Percentiles rank a stretch among this genome's conserved stretches.
phyloP scores from a whole-genome alignment of 345 rosid genomes.

The Populus simonii region DNA sequence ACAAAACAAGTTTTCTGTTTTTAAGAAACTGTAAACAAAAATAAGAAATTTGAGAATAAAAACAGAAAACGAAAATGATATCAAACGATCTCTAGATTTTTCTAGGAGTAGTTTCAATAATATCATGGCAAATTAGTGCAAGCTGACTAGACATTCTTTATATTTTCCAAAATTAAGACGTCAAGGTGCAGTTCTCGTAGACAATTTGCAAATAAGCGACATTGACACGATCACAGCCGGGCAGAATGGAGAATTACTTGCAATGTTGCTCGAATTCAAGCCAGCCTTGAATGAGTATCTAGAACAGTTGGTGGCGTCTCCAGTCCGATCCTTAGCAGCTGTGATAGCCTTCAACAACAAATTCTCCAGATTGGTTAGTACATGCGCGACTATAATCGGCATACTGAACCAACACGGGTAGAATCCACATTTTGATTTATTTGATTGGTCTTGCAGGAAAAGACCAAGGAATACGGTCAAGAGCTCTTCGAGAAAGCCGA shows the following conservation, averaged over 20 bases:
- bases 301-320: constrained; percentile 38
- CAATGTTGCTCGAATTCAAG: constrained; percentile 54
- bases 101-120: no score
- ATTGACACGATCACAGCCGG: constrained; percentile 5
- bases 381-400: no score
- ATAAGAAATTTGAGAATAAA: no score
- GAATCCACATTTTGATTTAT: no score
- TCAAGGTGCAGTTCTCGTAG: constrained; percentile 48
- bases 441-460: constrained; percentile 40
- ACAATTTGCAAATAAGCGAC: constrained; percentile 43
- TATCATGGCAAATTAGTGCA: no score
- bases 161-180: constrained; percentile 25
- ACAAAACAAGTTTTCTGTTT: no score
- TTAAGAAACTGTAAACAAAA: no score
- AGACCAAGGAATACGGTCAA: constrained; percentile 50
- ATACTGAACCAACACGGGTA: no score
- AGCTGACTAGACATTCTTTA: no score
- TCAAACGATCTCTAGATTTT: no score
- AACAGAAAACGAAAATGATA: no score
- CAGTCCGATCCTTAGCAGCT: constrained; percentile 54
- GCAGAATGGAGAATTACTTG: constrained; percentile 39
- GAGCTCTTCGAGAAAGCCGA: constrained; percentile 37
- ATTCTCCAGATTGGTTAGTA: constrained; percentile 38
- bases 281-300: constrained; percentile 52
- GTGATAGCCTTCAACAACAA: constrained; percentile 52